Percentiles rank a stretch among this genome's conserved stretches.
Conservation (phyloP, 257 asterid species). For the Solanum pennellii region DNA sequence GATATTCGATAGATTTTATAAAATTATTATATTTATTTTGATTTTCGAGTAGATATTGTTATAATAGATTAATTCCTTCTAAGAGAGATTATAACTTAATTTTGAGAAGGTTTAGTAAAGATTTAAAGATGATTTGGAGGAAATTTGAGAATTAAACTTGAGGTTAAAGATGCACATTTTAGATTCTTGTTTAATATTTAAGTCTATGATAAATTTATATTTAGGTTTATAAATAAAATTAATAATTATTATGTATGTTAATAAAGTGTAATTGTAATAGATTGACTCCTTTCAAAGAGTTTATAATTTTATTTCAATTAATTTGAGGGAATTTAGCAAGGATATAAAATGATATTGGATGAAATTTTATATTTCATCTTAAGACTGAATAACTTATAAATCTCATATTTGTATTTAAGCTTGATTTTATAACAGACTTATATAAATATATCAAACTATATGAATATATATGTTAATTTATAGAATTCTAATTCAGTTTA, state of each 20-base stretch:
- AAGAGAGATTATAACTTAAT: background rate
- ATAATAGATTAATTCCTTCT: too few relatives aligned
- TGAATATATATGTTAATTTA: background rate
- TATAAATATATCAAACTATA: background rate
- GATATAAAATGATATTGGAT: background rate
- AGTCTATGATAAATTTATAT: too few relatives aligned
- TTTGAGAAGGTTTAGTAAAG: background rate
- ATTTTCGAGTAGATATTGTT: too few relatives aligned
- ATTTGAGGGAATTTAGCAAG: background rate
- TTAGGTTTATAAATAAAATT: background rate
- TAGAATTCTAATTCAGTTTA: background rate
- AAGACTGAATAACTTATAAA: background rate
- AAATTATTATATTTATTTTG: too few relatives aligned
- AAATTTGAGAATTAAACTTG: too few relatives aligned
- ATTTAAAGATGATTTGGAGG: background rate
- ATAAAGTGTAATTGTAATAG: too few relatives aligned
- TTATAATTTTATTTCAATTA: background rate
- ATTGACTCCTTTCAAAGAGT: too few relatives aligned
- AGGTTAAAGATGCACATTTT: too few relatives aligned
- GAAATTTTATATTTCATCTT: too few relatives aligned
- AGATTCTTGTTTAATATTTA: too few relatives aligned
- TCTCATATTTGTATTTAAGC: background rate
- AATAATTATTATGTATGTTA: too few relatives aligned
- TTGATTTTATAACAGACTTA: fast-evolving
- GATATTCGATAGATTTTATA: background rate